Percentiles rank a stretch among this genome's conserved stretches.
These are phyloP conservation scores for Lunularia cruciata DNA, from an alignment of 225 moss, liverwort and hornwort species.

Conservation along the genomic window DNA sequence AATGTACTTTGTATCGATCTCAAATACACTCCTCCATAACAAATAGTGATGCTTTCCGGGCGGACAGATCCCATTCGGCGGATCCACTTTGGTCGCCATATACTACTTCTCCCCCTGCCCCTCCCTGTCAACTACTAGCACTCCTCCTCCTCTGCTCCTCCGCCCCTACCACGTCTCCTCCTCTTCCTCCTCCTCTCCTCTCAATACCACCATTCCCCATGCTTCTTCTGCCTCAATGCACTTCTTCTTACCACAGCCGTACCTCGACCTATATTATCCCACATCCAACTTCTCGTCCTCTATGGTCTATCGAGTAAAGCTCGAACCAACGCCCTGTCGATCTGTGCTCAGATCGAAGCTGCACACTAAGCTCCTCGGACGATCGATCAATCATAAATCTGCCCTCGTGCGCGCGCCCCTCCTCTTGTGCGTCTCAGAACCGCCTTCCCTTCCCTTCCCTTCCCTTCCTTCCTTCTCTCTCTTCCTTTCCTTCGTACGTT, in stretches of 20 bases:
- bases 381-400: conserved; percentile 12
- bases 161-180: background rate
- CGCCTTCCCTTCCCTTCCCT: conserved; percentile 1
- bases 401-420: conserved; percentile 12
- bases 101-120: conserved; percentile 24
- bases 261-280: background rate
- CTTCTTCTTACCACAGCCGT: background rate
- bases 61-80: conserved; percentile 87
- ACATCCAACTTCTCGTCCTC: background rate
- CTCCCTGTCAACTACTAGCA: background rate
- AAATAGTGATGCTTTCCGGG: conserved; percentile 93
- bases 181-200: background rate
- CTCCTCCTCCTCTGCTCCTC: conserved; percentile 6
- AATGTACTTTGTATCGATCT: conserved; percentile 93
- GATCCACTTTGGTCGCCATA: conserved; percentile 95
- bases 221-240: conserved; percentile 15
- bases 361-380: background rate
- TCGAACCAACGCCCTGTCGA: background rate
- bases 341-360: conserved; percentile 3
- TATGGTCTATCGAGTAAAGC: background rate
- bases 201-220: conserved; percentile 13
- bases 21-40: conserved; percentile 90
- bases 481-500: background rate
- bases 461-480: background rate
- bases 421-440: conserved; percentile 7